phyloP scores from a whole-genome alignment of 306 rosid genomes.

The Castanea crenata region DNA sequence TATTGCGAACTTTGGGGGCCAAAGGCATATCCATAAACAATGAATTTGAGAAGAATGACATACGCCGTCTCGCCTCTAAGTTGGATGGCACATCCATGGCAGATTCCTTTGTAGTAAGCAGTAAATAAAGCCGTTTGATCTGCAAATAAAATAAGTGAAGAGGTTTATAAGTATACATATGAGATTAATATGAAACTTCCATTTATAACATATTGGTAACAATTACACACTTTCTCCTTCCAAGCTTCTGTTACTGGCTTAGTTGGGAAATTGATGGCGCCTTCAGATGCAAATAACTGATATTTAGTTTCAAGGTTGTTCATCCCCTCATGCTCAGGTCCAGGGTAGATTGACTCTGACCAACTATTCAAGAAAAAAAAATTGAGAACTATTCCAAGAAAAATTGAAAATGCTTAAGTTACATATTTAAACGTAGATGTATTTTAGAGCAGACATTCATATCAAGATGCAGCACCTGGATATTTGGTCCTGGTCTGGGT shows the following conservation, averaged over 20 bases:
- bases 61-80: constrained; percentile 94
- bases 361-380: constrained; percentile 47
- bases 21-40: constrained; percentile 94
- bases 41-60: constrained; percentile 93
- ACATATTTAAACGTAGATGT: too few species aligned
- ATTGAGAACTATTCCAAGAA: constrained; percentile 38
- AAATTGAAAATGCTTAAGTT: not conserved
- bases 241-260: constrained; percentile 68
- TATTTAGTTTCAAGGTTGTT: constrained; percentile 57
- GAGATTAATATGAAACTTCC: not conserved
- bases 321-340: constrained; percentile 71
- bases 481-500: constrained; percentile 30
- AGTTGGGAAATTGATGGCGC: constrained; percentile 92
- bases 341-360: constrained; percentile 72
- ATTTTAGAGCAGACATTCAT: constrained; percentile 4
- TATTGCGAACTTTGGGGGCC: constrained; percentile 96
- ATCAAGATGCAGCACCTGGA: constrained; percentile 49
- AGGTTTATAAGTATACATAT: constrained; percentile 6
- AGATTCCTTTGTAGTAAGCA: constrained; percentile 95
- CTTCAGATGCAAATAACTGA: constrained; percentile 92
- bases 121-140: constrained; percentile 73
- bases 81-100: constrained; percentile 99
- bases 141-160: constrained; percentile 27
- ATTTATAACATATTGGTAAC: not conserved
- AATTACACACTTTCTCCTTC: constrained; percentile 77